Conservation (phyloP, 768 basidiomycete species). For the Astraeus odoratus region DNA sequence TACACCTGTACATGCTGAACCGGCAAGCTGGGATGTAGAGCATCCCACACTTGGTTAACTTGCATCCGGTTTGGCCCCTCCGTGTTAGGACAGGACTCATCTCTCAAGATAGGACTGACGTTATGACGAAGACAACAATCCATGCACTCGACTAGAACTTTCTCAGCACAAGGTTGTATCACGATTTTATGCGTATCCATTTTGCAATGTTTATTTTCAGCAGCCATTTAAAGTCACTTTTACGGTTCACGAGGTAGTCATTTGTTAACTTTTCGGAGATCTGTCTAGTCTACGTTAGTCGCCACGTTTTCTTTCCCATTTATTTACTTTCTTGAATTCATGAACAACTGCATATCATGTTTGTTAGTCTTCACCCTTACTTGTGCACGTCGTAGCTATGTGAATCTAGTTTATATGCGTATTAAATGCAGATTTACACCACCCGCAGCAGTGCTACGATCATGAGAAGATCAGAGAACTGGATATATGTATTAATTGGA, state of each 20-base stretch:
- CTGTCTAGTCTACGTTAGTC: slow-evolving; percentile 12
- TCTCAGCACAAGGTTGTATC: slow-evolving; percentile 20
- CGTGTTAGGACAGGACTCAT: too few species aligned
- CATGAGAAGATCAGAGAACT: not conserved
- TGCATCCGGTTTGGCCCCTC: too few species aligned
- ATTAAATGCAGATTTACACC: not conserved
- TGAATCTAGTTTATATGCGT: slow-evolving; percentile 9
- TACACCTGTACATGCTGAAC: slow-evolving; percentile 69
- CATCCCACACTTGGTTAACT: not conserved
- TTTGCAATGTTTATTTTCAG: not conserved
- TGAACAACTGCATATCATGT: slow-evolving; percentile 14
- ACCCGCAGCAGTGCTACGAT: not conserved
- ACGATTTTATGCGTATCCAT: slow-evolving; percentile 14
- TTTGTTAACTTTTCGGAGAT: not conserved
- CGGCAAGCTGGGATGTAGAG: slow-evolving; percentile 61
- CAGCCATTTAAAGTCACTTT: slow-evolving; percentile 2
- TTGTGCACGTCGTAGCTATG: slow-evolving; percentile 21
- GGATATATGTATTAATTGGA: slow-evolving; percentile 35
- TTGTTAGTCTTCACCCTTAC: slow-evolving; percentile 13
- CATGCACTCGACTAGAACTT: slow-evolving; percentile 23
- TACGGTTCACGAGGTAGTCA: slow-evolving; percentile 1
- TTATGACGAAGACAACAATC: slow-evolving; percentile 12
- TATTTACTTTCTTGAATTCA: not conserved
- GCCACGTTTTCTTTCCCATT: slow-evolving; percentile 5
- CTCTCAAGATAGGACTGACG: not conserved